Evolutionary conservation across 2,329 filamentous ascomycete species (phyloP).

Genomic region (Tolypocladium endophyticum): DNA sequence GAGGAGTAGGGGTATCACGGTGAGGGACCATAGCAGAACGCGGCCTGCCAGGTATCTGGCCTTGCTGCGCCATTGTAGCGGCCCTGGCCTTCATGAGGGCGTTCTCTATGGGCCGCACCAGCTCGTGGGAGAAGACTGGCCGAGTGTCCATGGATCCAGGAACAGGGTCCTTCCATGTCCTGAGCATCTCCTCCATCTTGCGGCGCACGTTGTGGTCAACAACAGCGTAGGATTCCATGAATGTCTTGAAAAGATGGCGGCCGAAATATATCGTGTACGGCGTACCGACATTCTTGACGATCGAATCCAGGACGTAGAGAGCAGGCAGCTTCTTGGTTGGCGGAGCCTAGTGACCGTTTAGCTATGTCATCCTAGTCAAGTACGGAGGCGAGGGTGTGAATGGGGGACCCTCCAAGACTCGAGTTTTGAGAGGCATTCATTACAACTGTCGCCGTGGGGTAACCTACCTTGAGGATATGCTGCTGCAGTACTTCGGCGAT

Average conservation of each 20-base stretch:
- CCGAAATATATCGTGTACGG: constrained; percentile 95
- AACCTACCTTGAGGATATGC: constrained; percentile 86
- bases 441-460: neutral
- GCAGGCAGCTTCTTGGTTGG: constrained; percentile 86
- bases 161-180: constrained; percentile 96
- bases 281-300: constrained; percentile 96
- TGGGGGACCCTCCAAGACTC: neutral
- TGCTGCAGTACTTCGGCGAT: constrained; percentile 86
- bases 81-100: constrained; percentile 74
- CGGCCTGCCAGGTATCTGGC: constrained; percentile 32
- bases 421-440: neutral
- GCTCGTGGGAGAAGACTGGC: constrained; percentile 80
- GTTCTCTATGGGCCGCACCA: constrained; percentile 86
- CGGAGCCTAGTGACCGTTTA: constrained; percentile 55
- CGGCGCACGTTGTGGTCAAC: constrained; percentile 74
- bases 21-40: constrained; percentile 46
- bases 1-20: constrained; percentile 66
- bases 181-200: constrained; percentile 94
- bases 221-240: constrained; percentile 91
- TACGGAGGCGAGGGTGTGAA: neutral
- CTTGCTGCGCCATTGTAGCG: constrained; percentile 45
- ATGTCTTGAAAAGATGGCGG: constrained; percentile 82
- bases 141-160: constrained; percentile 87
- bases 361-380: constrained; percentile 12
- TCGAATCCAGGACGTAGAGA: constrained; percentile 95